These are phyloP conservation scores for Tricholoma flavovirens DNA, from an alignment of 768 basidiomycete species.

Conservation along the genomic window DNA sequence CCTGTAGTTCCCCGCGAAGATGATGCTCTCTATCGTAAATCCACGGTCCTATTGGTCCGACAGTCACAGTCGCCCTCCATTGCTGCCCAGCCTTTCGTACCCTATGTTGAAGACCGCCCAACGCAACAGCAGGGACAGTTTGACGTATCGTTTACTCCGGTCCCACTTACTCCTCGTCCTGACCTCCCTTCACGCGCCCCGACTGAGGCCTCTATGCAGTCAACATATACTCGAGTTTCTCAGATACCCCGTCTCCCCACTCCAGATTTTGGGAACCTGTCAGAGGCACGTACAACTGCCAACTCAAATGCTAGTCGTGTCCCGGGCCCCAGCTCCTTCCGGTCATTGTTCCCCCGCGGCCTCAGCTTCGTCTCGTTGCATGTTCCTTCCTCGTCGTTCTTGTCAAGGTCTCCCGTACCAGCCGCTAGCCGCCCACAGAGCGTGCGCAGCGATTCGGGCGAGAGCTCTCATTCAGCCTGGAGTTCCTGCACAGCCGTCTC, in stretches of 20 bases:
- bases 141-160: not conserved
- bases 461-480: constrained; percentile 7
- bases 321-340: constrained; percentile 7
- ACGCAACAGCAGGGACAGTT: not conserved
- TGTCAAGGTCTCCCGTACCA: not conserved
- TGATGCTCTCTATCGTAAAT: not conserved
- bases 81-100: not conserved
- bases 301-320: not conserved
- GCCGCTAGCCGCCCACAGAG: constrained; percentile 11
- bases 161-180: constrained; percentile 14
- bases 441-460: constrained; percentile 11
- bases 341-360: constrained; percentile 12
- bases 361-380: constrained; percentile 15
- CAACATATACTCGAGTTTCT: constrained; percentile 3
- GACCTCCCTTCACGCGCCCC: constrained; percentile 5
- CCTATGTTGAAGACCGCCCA: not conserved
- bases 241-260: constrained; percentile 14
- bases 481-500: constrained; percentile 9
- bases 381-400: constrained; percentile 5
- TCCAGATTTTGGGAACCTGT: constrained; percentile 12
- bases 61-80: not conserved
- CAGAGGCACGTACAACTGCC: not conserved
- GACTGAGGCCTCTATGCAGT: constrained; percentile 3
- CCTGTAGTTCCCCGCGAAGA: not conserved
- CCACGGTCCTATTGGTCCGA: not conserved